Base-by-base conservation (phyloP, 75 land plant genomes). In the Pinus taeda region DNA sequence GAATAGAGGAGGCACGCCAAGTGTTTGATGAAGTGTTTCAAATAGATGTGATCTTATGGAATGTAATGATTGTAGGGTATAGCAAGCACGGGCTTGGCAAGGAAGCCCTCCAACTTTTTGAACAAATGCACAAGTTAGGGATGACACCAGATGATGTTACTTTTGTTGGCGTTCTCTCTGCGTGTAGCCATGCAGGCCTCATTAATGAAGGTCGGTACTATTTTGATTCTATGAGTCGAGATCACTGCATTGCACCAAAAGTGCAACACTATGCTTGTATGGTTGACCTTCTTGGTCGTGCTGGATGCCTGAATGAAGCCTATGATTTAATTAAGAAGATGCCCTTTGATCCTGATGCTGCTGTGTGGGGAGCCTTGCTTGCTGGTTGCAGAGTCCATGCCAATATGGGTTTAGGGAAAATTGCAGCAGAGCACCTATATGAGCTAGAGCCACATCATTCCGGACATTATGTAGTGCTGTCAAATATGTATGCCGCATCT, bases 221-320 rank as follows among this genome's bases (percentile, higher is more conserved):
- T 60, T 60, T 60, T 60, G 62, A 60, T 60, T 18, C 22, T 20
- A 60, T 60, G 62, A 49, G 53, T 49, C 53, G 53, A 60, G 62
- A 49, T 49, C 53, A 49, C 53, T 49, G 53, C 53, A 49, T 49
- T 49, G 53, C 53, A 8, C 53, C 62, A 18, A 60, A 21, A 60
- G 62, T 21, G 14, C 79, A 74, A 18, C 78, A 78, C 30, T 78
- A 78, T 18, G n/a, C 15, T 17, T 78, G 78, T 79, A 74, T 78
- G 45, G 60, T 74, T 17, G 79, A 75, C 78, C 76, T 78, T 49
- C 64, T 78, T 29, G 37, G 78, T 20, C 76, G 78, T 49, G 79
- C 79, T 55, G 59, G 77, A 24, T 21, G 29, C 17, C 59, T 78
- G 7, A 55, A 75, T 4, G 36, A 78, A 57, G 79, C 79, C 5